Evolutionary conservation across 2,329 filamentous ascomycete species (phyloP), one percentile per base, ranked within the genome.

Genomic region (Pseudocercospora crystallina): DNA sequence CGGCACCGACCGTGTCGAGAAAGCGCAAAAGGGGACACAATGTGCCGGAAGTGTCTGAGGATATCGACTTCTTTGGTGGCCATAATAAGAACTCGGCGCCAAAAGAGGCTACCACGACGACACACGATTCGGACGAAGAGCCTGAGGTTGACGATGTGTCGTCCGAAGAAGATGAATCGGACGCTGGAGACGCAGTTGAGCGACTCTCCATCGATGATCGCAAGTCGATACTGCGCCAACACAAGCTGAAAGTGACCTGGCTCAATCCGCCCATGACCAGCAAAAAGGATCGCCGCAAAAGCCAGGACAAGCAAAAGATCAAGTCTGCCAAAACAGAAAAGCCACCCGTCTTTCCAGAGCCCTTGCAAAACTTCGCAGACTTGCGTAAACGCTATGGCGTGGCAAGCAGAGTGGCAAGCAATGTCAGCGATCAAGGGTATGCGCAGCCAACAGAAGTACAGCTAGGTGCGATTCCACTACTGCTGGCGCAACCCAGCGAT

Each of bases 371-470:
- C 0, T 97, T 99, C 66, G 74, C 76, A 36, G 83, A 94, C 62
- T 74, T 99, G 51, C 80, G 83, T 33, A 75, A 77, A 30, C 77
- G 76, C 38, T 95, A 92, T 71, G 80, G 79, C n/a, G 82, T 96
- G 36, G 87, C 89, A 3, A 76, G 80, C 35, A 80, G 84, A 36
- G 72, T 99, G 38, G 83, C 84, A 2, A 82, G 87, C 53, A 99
- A 99, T 64, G 76, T 99, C 29, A 76, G 81, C 11, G 79, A 82
- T n/a, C 89, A 97, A 71, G 90, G 88, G 9, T 99, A 95, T 67
- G 83, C 80, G 32, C 76, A 90, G 49, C 94, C 94, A 10, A 99
- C 94, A 0, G 92, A 97, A 71, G 91, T 99, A 10, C 94, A 99
- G 69, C 81, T 97, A 70, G 91, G 83, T 3, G 86, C 85, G 62